Percentiles rank a stretch among this genome's conserved stretches.
Evolutionary conservation across 352 stramenopile genomes (phyloP).

Genomic region (Phytophthora syringae): DNA sequence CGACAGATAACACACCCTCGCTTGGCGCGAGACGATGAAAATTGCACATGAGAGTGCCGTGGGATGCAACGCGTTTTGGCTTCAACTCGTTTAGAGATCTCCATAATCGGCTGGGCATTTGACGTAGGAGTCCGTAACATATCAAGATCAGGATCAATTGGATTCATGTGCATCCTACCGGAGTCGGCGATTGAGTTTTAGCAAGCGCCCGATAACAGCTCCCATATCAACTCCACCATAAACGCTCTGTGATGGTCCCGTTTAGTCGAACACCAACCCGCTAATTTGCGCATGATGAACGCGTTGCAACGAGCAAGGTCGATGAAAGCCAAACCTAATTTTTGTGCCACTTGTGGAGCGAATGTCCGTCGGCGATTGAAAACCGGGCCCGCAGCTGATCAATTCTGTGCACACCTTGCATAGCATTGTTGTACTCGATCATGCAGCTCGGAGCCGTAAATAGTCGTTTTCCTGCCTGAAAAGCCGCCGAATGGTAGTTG

Average conservation of each 20-base stretch:
- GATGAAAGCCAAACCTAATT: not conserved
- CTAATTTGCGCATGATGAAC: conserved; percentile 3
- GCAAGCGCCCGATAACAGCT: not conserved
- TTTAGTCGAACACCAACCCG: not conserved
- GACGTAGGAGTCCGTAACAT: not conserved
- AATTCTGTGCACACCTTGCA: not conserved
- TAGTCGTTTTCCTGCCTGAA: not conserved
- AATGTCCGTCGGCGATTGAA: not conserved
- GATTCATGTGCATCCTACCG: not conserved
- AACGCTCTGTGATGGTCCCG: not conserved
- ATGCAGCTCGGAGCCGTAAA: not conserved
- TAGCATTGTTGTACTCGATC: not conserved
- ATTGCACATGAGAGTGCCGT: not conserved
- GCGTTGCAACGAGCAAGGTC: conserved; percentile 3
- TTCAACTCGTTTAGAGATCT: not conserved
- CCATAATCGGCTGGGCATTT: too few relatives aligned
- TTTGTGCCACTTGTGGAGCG: conserved; percentile 1
- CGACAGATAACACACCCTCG: not conserved
- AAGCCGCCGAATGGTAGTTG: not conserved
- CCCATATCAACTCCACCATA: not conserved
- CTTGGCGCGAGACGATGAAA: not conserved
- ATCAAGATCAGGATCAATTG: not conserved
- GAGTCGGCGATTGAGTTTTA: not conserved
- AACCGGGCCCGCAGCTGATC: not conserved
- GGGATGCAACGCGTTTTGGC: not conserved